A percentile compares a stretch with the other conserved stretches of the same genome.
phyloP scores from a whole-genome alignment of 495 filamentous ascomycete genomes.

The Hyphodiscus hymeniophilus region DNA sequence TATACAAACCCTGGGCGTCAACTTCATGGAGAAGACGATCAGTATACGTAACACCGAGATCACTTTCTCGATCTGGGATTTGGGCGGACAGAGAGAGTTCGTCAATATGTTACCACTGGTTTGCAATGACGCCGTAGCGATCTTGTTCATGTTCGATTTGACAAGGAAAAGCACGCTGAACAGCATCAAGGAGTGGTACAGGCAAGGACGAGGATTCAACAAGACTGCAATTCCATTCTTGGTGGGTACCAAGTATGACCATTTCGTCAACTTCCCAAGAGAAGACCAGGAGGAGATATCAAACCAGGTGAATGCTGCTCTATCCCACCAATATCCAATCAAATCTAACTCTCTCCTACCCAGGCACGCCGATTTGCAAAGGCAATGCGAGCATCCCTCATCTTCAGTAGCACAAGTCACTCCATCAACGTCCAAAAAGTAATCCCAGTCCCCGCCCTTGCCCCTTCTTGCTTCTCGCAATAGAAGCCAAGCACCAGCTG shows the following conservation, averaged over 20 bases:
- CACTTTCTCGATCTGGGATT: conserved; percentile 98
- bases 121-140: conserved; percentile 97
- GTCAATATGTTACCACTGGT: conserved; percentile 99
- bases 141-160: conserved; percentile 98
- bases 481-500: conserved; percentile 6
- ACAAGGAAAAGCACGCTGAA: conserved; percentile 97
- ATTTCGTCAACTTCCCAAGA: conserved; percentile 95
- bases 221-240: conserved; percentile 98
- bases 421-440: conserved; percentile 99
- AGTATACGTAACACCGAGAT: conserved; percentile 99
- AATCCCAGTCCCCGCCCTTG: conserved; percentile 17
- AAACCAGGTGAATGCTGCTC: conserved; percentile 58
- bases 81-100: conserved; percentile 95
- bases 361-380: conserved; percentile 94
- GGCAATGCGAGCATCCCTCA: conserved; percentile 93
- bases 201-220: conserved; percentile 96
- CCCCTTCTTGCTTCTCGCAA: background rate
- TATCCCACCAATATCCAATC: background rate
- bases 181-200: conserved; percentile 99
- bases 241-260: conserved; percentile 96
- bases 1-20: conserved; percentile 96
- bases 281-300: conserved; percentile 98
- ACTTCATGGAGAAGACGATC: conserved; percentile 99
- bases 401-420: conserved; percentile 97
- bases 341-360: background rate